These are phyloP conservation scores for Dioscorea zingiberensis DNA, from an alignment of 106 monocot genomes.

Conservation along the genomic window DNA sequence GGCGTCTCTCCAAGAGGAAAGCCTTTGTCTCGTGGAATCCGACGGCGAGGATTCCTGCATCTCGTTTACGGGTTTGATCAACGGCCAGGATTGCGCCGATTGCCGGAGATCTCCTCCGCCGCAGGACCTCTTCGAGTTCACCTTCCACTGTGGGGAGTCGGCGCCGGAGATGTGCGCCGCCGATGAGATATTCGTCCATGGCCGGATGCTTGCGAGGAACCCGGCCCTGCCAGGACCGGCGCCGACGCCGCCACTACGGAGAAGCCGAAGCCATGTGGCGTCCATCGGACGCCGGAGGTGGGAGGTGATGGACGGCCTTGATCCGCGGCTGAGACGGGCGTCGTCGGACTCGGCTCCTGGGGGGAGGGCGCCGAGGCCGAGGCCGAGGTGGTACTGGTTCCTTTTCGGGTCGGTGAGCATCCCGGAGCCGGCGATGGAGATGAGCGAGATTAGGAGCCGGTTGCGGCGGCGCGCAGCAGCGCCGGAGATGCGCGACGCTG, in stretches of 20 bases:
- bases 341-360: neutral
- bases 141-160: neutral
- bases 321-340: neutral
- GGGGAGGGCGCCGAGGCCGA: neutral
- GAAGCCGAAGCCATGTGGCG: neutral
- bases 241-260: neutral
- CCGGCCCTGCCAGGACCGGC: neutral
- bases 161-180: constrained; percentile 13
- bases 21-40: neutral
- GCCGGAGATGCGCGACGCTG: neutral
- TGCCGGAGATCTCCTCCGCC: neutral
- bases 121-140: neutral
- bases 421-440: constrained; percentile 6
- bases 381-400: constrained; percentile 13
- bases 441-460: constrained; percentile 5
- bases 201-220: constrained; percentile 1
- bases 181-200: constrained; percentile 14
- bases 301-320: neutral
- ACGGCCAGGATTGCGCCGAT: neutral
- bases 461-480: neutral
- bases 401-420: constrained; percentile 4
- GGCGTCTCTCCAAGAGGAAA: too few species aligned
- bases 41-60: neutral
- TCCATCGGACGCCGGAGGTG: neutral
- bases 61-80: neutral